Evolutionary conservation across 176 grass and related monocot genomes (phyloP), one percentile per base, ranked within the genome.

Genomic region (Cenchrus fungigraminus): DNA sequence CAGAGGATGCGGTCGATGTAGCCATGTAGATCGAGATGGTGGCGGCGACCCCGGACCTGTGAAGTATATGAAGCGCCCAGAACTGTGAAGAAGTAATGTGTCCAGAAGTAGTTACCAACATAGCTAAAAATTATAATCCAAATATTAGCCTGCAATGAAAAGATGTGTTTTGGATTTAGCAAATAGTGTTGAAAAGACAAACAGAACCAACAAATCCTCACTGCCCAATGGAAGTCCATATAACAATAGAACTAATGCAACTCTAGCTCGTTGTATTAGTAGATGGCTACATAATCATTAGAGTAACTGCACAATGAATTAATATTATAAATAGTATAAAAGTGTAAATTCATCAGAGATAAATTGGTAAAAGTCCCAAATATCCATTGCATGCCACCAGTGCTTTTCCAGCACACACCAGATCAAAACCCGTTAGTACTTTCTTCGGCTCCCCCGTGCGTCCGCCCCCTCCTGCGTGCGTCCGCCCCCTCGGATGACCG

Each of bases 71-170:
- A 98, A 1, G 96, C 91, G 8, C 96, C 93, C 82, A 98, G 93
- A 84, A 98, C 93, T 42, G 91, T 92, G 89, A 98, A 98, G 82
- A 98, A 98, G 79, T 98, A 98, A 88, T 98, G 96, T 49, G 96
- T 98, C 96, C 96, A 98, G 81, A 98, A 98, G 87, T 98, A 98
- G 69, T 98, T 98, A 68, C 96, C 96, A 66, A 98, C 96, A 90
- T 98, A 98, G 86, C 96, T 98, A 76, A 98, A 98, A 90, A 95
- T 98, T 75, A 94, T 90, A 76, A 95, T 95, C 93, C 96, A 98
- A 65, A 98, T 71, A 95, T 95, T 95, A 56, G 93, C 96, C 96
- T 98, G 96, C 85, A 89, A 69, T 49, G 37, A 65, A 14, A 84
- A 91, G 65, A 77, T 65, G 64, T 77, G 66, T 9, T 51, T 3